These are phyloP conservation scores for Chlorella sorokiniana DNA, from an alignment of 139 green algal genomes.

Conservation along the genomic window DNA sequence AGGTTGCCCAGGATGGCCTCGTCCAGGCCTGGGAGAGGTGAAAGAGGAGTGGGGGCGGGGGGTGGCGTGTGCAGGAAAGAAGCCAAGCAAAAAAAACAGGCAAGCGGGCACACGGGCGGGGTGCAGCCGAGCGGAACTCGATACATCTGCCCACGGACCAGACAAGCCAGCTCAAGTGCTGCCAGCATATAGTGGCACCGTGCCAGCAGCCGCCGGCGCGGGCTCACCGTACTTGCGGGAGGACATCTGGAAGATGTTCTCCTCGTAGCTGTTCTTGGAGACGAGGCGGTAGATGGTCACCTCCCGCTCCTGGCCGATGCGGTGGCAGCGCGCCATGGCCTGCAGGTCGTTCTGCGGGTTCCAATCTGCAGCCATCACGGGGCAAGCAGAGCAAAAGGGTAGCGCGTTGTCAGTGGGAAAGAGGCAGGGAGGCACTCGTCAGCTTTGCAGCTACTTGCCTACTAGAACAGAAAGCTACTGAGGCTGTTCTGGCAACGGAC, in stretches of 20 bases:
- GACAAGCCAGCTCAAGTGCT: no score
- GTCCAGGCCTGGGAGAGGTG: conserved; percentile 74
- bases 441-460: neutral
- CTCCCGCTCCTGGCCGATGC: conserved; percentile 88
- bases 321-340: conserved; percentile 95
- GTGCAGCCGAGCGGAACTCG: no score
- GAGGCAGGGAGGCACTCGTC: neutral
- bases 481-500: neutral
- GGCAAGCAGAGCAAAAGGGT: neutral
- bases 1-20: conserved; percentile 88
- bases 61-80: neutral
- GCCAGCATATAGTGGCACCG: neutral
- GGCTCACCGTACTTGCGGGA: conserved; percentile 69
- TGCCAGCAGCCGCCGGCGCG: neutral
- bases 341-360: conserved; percentile 95
- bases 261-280: conserved; percentile 89
- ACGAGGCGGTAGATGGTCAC: conserved; percentile 94
- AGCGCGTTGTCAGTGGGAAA: neutral
- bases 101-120: no score
- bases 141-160: no score
- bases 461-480: neutral
- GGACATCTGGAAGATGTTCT: conserved; percentile 75
- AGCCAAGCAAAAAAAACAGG: neutral
- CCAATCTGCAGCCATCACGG: conserved; percentile 66
- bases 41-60: neutral